Base-by-base conservation (phyloP, 768 basidiomycete genomes). In the Lactarius evosmus region DNA sequence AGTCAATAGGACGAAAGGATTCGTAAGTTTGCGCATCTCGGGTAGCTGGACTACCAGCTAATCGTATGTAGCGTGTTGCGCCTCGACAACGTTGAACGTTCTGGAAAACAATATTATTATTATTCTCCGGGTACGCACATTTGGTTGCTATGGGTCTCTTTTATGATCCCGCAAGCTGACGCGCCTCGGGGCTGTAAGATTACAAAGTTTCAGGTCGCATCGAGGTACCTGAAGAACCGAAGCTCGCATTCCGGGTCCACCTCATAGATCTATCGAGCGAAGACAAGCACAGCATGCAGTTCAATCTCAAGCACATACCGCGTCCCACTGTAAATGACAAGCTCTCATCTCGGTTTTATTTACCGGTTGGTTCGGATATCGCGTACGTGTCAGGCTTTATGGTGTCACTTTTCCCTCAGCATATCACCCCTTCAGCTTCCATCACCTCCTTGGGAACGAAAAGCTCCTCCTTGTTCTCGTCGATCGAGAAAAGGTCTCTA, bases 381-480 rank as follows among this genome's bases (percentile, higher is more conserved):
- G 40, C 16, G 66, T 67, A 41, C 30, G 58, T 30, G 14, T 17
- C 25, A 11, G 8, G 30, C 7, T 16, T 25, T 11, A 8, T 40
- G 7, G 19, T 14, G 60, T 17, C n/a, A 17, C 16, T n/a, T 49
- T 16, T 22, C 12, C 36, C 4, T 19, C 27, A 25, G 9, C 16
- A 19, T 17, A 22, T 58, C 22, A 1, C 25, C 7, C 3, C 16
- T 17, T 54, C 33, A 64, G 63, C 32, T 36, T 56, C 29, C 32
- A 40, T 1, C 63, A 59, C 11, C 34, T 64, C 7, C 57, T 64
- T 22, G 58, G 50, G 41, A 58, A 64, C 27, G 50, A 46, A 19
- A 27, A n/a, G 33, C 27, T 54, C 14, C 50, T 64, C 17, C 50
- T 64, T 7, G 11, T 64, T 14, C 40, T 60, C 17, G 34, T 38